These are phyloP conservation scores for Penicillium sclerotiorum DNA, from an alignment of 2,329 filamentous ascomycete genomes.

Conservation along the genomic window DNA sequence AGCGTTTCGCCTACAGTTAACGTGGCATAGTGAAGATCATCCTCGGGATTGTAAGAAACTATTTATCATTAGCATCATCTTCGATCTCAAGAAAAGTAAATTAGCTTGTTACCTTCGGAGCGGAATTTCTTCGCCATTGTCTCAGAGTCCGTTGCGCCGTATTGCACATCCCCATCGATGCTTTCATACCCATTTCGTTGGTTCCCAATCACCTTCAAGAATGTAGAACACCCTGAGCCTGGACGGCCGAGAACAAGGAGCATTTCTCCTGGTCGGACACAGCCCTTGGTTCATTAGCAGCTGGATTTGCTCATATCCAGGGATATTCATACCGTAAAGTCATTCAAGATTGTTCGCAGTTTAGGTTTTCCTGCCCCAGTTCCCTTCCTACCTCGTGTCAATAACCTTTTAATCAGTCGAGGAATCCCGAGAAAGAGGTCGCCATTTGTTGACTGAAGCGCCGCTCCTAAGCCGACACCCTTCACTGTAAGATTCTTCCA, in stretches of 20 bases:
- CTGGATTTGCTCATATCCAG: background rate
- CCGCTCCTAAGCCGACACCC: conserved; percentile 68
- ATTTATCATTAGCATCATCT: conserved; percentile 36
- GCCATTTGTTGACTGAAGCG: conserved; percentile 59
- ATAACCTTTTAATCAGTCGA: conserved; percentile 50
- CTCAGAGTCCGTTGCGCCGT: conserved; percentile 59
- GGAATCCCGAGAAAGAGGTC: conserved; percentile 58
- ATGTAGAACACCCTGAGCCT: conserved; percentile 69
- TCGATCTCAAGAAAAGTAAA: background rate
- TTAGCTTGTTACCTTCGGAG: conserved; percentile 38
- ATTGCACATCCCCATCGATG: conserved; percentile 58
- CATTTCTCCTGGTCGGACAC: conserved; percentile 45
- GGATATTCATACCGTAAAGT: conserved; percentile 51
- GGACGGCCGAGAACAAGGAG: conserved; percentile 46
- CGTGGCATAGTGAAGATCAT: conserved; percentile 76
- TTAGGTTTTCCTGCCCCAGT: conserved; percentile 46
- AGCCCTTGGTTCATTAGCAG: conserved; percentile 29
- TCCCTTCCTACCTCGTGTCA: conserved; percentile 37
- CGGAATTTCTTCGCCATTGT: conserved; percentile 54
- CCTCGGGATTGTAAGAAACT: conserved; percentile 75
- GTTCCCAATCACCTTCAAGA: conserved; percentile 79
- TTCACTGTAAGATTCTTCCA: conserved; percentile 72
- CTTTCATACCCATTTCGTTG: conserved; percentile 62
- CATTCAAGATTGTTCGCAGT: conserved; percentile 67
- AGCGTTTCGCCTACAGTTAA: conserved; percentile 75